Evolutionary conservation across 331 rosid genomes (phyloP).

Genomic region (Cydonia oblonga): DNA sequence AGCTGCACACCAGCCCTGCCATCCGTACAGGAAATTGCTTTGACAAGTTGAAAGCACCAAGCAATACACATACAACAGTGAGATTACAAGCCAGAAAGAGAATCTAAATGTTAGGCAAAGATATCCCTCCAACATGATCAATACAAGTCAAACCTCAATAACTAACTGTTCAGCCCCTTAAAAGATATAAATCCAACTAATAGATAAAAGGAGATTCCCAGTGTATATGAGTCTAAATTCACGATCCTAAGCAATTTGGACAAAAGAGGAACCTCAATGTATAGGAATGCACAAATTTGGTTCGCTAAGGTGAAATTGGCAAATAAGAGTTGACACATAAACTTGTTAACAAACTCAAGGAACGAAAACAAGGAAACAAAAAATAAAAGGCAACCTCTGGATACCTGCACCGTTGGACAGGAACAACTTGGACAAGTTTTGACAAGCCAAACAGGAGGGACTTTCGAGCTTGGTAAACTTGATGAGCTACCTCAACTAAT

Average conservation of each 20-base stretch:
- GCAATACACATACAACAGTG: not conserved
- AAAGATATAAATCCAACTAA: not conserved
- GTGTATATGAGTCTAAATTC: not conserved
- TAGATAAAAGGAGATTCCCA: not conserved
- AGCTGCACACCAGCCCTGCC: not conserved
- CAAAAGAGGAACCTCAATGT: not conserved
- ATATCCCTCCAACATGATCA: not conserved
- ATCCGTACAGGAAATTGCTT: not conserved
- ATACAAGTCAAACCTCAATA: not conserved
- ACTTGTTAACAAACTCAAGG: not conserved
- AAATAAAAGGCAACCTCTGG: not conserved
- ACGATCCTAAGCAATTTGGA: not conserved
- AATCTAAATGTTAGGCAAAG: not conserved
- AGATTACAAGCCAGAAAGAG: not conserved
- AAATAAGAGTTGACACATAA: too few relatives aligned
- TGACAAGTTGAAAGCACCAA: not conserved
- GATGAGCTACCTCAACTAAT: conserved; percentile 47
- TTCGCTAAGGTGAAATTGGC: not conserved
- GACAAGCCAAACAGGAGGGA: conserved; percentile 40
- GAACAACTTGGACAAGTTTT: conserved; percentile 39
- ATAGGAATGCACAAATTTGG: not conserved
- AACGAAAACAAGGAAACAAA: not conserved
- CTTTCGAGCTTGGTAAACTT: conserved; percentile 44
- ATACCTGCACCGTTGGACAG: conserved; percentile 59
- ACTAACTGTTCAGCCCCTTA: not conserved